These are phyloP conservation scores for Acer yangbiense DNA, from an alignment of 345 rosid genomes.

Conservation along the genomic window DNA sequence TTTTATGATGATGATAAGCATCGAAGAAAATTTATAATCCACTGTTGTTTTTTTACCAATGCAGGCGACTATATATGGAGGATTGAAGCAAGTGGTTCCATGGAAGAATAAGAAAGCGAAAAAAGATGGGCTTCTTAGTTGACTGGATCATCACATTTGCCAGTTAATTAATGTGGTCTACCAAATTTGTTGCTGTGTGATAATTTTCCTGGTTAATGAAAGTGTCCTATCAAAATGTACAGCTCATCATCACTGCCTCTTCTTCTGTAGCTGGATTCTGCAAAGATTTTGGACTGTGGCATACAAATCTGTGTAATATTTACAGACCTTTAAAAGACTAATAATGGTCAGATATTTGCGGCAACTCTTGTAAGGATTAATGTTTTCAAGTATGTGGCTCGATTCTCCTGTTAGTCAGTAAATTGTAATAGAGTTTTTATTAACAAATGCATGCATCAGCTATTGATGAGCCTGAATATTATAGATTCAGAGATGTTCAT, in stretches of 20 bases:
- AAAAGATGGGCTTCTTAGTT: constrained; percentile 40
- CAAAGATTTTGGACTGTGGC: not conserved
- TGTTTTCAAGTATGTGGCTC: not conserved
- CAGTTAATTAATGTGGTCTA: not conserved
- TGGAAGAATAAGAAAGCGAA: constrained; percentile 58
- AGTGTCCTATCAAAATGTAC: constrained; percentile 11
- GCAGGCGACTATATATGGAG: constrained; percentile 62
- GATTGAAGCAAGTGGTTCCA: constrained; percentile 69
- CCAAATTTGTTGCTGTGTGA: constrained; percentile 4
- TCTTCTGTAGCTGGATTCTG: constrained; percentile 4
- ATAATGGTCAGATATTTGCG: not conserved
- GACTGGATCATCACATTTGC: constrained; percentile 14
- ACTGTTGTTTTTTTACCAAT: not conserved
- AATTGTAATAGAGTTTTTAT: not conserved
- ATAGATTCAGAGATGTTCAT: too few species aligned
- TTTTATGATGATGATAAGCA: too few species aligned
- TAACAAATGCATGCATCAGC: too few species aligned
- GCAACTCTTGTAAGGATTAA: not conserved
- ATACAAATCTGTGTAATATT: not conserved
- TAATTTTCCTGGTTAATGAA: constrained; percentile 16
- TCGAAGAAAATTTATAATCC: too few species aligned
- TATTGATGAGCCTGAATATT: too few species aligned
- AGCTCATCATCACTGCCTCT: not conserved
- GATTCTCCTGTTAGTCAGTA: not conserved
- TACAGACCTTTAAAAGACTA: not conserved